Conservation (phyloP, 75 land plant species). For the Picea glauca region DNA sequence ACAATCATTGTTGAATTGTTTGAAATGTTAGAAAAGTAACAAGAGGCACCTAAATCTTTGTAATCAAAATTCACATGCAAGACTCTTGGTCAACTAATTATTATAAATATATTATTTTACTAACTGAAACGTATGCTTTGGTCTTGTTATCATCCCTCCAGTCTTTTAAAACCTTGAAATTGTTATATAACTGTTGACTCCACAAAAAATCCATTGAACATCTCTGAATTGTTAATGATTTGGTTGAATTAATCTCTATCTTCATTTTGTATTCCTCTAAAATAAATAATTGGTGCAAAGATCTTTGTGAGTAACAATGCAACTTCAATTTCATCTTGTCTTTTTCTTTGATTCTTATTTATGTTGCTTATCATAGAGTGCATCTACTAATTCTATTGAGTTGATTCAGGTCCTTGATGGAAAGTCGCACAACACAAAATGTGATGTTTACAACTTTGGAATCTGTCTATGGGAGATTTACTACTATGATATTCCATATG, state of each 20-base stretch:
- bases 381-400: conserved; percentile 15
- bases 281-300: neutral
- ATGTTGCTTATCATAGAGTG: neutral
- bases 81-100: too few relatives aligned
- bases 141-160: too few relatives aligned
- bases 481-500: conserved; percentile 88
- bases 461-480: conserved; percentile 97
- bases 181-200: too few relatives aligned
- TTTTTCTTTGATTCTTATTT: neutral
- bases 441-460: conserved; percentile 98
- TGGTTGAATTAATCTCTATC: neutral
- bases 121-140: too few relatives aligned
- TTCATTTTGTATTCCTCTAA: neutral
- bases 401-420: conserved; percentile 90
- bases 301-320: neutral
- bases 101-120: too few relatives aligned
- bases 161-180: too few relatives aligned
- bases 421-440: conserved; percentile 87
- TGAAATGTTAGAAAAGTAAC: too few relatives aligned
- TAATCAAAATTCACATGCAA: too few relatives aligned
- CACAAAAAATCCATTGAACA: too few relatives aligned
- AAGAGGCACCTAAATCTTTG: too few relatives aligned
- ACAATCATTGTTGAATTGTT: too few relatives aligned
- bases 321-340: neutral
- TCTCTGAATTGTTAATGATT: neutral